Base-by-base conservation (phyloP, 2,329 filamentous ascomycete genomes). In the Ophiobolus disseminans region DNA sequence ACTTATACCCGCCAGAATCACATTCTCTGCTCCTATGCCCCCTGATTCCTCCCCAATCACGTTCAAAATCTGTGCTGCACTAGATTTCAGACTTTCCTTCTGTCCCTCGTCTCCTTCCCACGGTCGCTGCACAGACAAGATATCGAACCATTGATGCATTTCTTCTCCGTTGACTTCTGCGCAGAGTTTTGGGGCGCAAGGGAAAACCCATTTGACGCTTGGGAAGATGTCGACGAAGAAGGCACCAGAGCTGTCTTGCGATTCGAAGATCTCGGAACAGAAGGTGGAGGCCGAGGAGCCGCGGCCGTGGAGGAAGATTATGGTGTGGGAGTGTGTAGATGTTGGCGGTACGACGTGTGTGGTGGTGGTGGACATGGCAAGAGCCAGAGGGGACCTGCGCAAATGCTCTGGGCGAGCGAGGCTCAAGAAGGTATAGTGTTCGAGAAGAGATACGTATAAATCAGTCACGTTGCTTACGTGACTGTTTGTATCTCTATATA, bases 61-160 rank as follows among this genome's bases (percentile, higher is more conserved):
- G 2, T 34, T 39, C 4, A 66, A 50, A 1, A 81, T 60, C 3
- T 55, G 51, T 0, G 40, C 32, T 0, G 78, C 70, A 46, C 72
- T 74, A 8, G 77, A 74, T 25, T 57, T 60, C 9, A 83, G 58
- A 0, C 78, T 79, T 0, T 64, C 53, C 0, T 61, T 60, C 57
- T 81, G 78, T 4, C 78, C n/a, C 3, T 78, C 75, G 44, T 78
- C 73, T 10, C 66, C 54, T 8, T 76, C 66, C 1, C 66, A 39
- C 13, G 77, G 75, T 46, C 78, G 65, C 14, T 66, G 57, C 0
- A 75, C 65, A 40, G 78, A 76, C 68, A 73, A 78, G 26, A 81
- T 72, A 57, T 83, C 79, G 59, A 82, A 83, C 80, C 80, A 83
- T 56, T 81, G 77, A 13, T 72, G 68, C 45, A 58, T 47, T 2